These are phyloP conservation scores for Fusarium xylarioides DNA, from an alignment of 2,329 filamentous ascomycete species.

Conservation along the genomic window DNA sequence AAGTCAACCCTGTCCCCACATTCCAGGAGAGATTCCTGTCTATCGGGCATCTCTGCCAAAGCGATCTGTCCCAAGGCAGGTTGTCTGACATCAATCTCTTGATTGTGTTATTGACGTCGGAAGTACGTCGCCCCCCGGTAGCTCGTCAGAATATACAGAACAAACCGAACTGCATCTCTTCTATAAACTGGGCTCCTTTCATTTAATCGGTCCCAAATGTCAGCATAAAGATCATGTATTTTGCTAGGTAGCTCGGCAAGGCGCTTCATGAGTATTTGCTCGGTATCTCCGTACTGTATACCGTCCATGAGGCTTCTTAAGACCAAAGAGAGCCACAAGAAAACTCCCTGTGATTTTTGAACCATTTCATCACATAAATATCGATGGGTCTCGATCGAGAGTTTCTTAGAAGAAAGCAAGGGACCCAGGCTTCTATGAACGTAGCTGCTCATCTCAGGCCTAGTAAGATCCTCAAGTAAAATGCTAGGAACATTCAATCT, in stretches of 20 bases:
- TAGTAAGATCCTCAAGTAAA: not conserved
- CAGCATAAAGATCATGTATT: not conserved
- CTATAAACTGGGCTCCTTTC: not conserved
- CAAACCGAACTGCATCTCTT: not conserved
- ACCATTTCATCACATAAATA: not conserved
- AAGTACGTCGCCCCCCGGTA: not conserved
- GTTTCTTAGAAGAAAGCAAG: accelerated
- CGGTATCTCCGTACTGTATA: not conserved
- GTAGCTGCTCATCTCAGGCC: not conserved
- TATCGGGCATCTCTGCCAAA: not conserved
- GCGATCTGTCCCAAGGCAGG: not conserved
- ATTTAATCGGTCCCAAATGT: not conserved
- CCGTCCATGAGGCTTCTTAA: accelerated
- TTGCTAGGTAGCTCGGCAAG: not conserved
- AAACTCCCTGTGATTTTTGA: not conserved
- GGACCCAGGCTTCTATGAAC: not conserved
- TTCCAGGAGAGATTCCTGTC: accelerated
- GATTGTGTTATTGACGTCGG: too few species aligned
- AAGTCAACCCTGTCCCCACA: accelerated
- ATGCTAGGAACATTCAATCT: accelerated
- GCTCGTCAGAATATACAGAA: too few species aligned
- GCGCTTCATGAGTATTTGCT: accelerated
- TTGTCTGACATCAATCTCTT: not conserved
- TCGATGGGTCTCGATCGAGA: accelerated
- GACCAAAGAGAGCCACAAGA: not conserved